Evolutionary conservation across 257 asterid species (phyloP), one percentile per base, ranked within the genome.

Genomic region (Nicotiana attenuata): DNA sequence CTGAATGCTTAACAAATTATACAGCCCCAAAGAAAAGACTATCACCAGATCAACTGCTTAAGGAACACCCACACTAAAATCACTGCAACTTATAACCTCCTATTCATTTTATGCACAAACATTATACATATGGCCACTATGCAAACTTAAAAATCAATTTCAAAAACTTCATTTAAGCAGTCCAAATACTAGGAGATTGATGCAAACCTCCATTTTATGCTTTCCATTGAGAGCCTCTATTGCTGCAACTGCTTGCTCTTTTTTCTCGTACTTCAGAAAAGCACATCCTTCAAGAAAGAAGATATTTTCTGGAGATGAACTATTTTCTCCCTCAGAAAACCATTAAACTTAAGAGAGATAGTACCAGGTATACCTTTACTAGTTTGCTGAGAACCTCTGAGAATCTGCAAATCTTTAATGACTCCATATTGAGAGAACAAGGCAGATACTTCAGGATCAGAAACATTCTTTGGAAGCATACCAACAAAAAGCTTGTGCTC

Each of bases 401-500:
- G 97, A 83, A 96, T 89, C 85, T 94, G 98, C 88, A 93, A 81
- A 82, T 96, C 99, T 76, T 86, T 91, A 83, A 96, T 88, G 80
- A 87, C 85, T 84, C 99, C 99, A 88, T 93, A 88, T 85, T 91
- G 91, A 77, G 98, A 96, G 91, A 96, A 96, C 85, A 96, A 88
- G 80, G 76, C 90, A 59, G 93, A 92, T 81, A 94, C 92, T 85
- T 94, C 97, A 85, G 88, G 89, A 65, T 96, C 97, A 38, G 97
- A 88, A 65, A 96, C 93, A 87, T 91, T 92, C 88, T 94, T 96
- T 1, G 97, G 98, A 60, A 96, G 99, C 99, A 96, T 96, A 61
- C 99, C 99, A 85, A 96, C 91, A 80, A 96, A 96, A 59, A 96
- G 87, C 82, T 96, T 96, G 92, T 94, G 95, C 91, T 96, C 99